Evolutionary conservation across 352 stramenopile species (phyloP).

Genomic region (Globisporangium recalcitrans): DNA sequence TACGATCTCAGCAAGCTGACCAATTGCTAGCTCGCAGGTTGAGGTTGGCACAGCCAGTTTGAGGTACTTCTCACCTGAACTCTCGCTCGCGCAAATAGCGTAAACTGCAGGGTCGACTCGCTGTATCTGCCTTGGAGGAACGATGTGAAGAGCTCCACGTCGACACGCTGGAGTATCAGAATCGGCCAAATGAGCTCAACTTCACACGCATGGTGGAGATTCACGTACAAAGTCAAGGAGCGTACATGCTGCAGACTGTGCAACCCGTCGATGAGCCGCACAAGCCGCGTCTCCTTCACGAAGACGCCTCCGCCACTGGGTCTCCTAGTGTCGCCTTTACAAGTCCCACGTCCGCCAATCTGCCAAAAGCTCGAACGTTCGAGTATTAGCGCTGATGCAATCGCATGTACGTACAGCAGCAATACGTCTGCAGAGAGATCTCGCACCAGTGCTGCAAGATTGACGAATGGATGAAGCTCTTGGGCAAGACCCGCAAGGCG

Average conservation of each 20-base stretch:
- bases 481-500: neutral
- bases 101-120: constrained; percentile 46
- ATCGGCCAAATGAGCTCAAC: neutral
- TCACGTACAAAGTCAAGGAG: neutral
- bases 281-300: constrained; percentile 42
- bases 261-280: constrained; percentile 48
- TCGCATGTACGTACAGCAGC: too few relatives aligned
- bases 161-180: constrained; percentile 23
- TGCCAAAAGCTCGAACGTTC: neutral
- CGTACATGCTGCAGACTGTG: constrained; percentile 31
- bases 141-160: constrained; percentile 53
- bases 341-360: neutral
- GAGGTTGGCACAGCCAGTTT: neutral
- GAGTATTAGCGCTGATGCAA: too few relatives aligned
- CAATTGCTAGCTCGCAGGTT: neutral
- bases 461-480: constrained; percentile 26
- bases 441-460: constrained; percentile 33
- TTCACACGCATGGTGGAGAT: neutral
- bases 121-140: constrained; percentile 54
- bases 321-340: neutral
- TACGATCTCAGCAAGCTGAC: constrained; percentile 5
- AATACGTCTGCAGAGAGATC: neutral
- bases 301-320: constrained; percentile 12
- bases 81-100: constrained; percentile 38
- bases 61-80: constrained; percentile 28